phyloP scores from a whole-genome alignment of 2,329 filamentous ascomycete genomes.

The Fusarium buxicola region DNA sequence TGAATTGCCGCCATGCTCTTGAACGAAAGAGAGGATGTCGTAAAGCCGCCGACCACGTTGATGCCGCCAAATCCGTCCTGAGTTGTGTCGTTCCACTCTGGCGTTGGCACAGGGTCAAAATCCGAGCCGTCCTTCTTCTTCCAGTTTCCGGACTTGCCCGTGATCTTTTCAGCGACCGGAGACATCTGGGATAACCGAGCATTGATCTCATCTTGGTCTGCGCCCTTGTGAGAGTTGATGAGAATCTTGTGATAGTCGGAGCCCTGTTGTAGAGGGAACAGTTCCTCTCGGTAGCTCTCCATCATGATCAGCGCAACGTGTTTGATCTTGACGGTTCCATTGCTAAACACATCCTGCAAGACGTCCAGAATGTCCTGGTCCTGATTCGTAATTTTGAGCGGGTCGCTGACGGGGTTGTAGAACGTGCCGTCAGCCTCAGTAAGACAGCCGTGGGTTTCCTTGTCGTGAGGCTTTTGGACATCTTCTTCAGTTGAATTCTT shows the following conservation, averaged over 20 bases:
- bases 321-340: slow-evolving; percentile 54
- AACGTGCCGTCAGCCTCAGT: slow-evolving; percentile 40
- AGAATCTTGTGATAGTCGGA: slow-evolving; percentile 54
- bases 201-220: slow-evolving; percentile 43
- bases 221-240: slow-evolving; percentile 45
- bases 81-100: slow-evolving; percentile 42
- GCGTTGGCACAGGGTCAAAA: slow-evolving; percentile 43
- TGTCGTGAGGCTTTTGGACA: slow-evolving; percentile 1
- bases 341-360: slow-evolving; percentile 41
- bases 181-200: slow-evolving; percentile 38
- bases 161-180: slow-evolving; percentile 37
- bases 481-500: slow-evolving; percentile 8
- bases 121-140: slow-evolving; percentile 41
- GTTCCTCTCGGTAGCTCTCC: slow-evolving; percentile 59
- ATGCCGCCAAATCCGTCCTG: slow-evolving; percentile 53
- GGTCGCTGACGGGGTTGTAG: slow-evolving; percentile 55
- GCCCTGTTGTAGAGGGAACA: slow-evolving; percentile 58
- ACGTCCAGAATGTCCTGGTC: slow-evolving; percentile 47
- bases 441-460: slow-evolving; percentile 9
- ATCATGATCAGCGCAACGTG: slow-evolving; percentile 59
- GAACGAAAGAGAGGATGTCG: slow-evolving; percentile 56
- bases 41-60: slow-evolving; percentile 55
- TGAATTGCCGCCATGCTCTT: slow-evolving; percentile 58
- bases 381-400: slow-evolving; percentile 56
- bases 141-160: slow-evolving; percentile 39